Evolutionary conservation across 2,329 filamentous ascomycete genomes (phyloP).

Genomic region (Madurella mycetomatis): DNA sequence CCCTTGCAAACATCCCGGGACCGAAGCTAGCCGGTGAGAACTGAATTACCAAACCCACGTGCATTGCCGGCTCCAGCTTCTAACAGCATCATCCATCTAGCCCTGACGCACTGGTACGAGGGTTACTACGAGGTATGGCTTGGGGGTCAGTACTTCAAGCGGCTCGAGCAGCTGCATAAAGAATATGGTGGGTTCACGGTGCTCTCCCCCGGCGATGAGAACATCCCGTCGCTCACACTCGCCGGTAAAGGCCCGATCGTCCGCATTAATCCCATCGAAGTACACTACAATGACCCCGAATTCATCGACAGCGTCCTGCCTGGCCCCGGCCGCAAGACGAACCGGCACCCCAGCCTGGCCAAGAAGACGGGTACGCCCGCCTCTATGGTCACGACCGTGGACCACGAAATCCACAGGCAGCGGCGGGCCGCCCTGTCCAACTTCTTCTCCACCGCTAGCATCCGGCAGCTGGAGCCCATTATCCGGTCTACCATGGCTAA

Average conservation of each 20-base stretch:
- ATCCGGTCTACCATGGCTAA: constrained; percentile 16
- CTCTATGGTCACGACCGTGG: constrained; percentile 9
- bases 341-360: background rate
- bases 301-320: constrained; percentile 5
- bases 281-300: constrained; percentile 11
- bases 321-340: no score
- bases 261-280: constrained; percentile 3
- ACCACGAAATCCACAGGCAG: constrained; percentile 14
- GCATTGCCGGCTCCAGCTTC: background rate
- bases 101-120: constrained; percentile 12
- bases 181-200: constrained; percentile 7
- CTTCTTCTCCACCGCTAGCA: constrained; percentile 16
- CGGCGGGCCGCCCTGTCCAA: constrained; percentile 6
- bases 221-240: no score
- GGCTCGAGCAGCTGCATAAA: constrained; percentile 14
- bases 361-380: constrained; percentile 13
- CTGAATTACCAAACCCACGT: constrained; percentile 5
- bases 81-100: constrained; percentile 3
- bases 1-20: constrained; percentile 11
- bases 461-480: constrained; percentile 19
- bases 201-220: no score
- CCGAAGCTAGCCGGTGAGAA: constrained; percentile 11
- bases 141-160: constrained; percentile 13
- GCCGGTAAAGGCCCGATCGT: constrained; percentile 3
- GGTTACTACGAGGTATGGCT: constrained; percentile 16